These are phyloP conservation scores for Termitomyces sp. DNA, from an alignment of 768 basidiomycete genomes.

Conservation along the genomic window DNA sequence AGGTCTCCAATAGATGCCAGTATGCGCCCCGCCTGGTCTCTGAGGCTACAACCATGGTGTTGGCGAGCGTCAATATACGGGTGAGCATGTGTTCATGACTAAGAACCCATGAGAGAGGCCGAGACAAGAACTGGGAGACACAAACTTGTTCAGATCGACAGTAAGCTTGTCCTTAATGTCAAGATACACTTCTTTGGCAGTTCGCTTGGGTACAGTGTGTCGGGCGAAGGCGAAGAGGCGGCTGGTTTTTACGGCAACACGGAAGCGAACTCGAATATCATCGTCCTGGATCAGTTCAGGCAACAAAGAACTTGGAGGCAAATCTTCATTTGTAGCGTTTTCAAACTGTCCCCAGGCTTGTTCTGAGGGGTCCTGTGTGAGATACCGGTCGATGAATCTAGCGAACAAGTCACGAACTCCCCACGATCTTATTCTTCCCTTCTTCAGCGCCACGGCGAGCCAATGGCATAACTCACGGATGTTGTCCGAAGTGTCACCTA, in stretches of 20 bases:
- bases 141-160: constrained; percentile 48
- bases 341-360: constrained; percentile 39
- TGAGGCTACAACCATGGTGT: constrained; percentile 77
- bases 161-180: constrained; percentile 43
- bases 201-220: constrained; percentile 16
- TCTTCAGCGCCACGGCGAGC: constrained; percentile 43
- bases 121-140: constrained; percentile 1
- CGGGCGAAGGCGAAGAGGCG: constrained; percentile 52
- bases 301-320: constrained; percentile 43
- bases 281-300: constrained; percentile 56
- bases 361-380: constrained; percentile 54
- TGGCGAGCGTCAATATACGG: constrained; percentile 65
- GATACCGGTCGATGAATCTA: constrained; percentile 63
- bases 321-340: constrained; percentile 19
- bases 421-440: constrained; percentile 55
- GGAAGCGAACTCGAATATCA: constrained; percentile 85
- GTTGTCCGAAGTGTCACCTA: constrained; percentile 37
- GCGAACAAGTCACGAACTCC: constrained; percentile 59
- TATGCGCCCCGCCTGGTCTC: constrained; percentile 77
- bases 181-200: constrained; percentile 40
- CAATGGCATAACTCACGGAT: constrained; percentile 50
- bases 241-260: constrained; percentile 58
- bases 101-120: constrained; percentile 3
- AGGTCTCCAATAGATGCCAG: constrained; percentile 82
- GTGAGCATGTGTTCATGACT: constrained; percentile 80